phyloP scores from a whole-genome alignment of 176 grass and related monocot genomes.

The Cenchrus purpureus region DNA sequence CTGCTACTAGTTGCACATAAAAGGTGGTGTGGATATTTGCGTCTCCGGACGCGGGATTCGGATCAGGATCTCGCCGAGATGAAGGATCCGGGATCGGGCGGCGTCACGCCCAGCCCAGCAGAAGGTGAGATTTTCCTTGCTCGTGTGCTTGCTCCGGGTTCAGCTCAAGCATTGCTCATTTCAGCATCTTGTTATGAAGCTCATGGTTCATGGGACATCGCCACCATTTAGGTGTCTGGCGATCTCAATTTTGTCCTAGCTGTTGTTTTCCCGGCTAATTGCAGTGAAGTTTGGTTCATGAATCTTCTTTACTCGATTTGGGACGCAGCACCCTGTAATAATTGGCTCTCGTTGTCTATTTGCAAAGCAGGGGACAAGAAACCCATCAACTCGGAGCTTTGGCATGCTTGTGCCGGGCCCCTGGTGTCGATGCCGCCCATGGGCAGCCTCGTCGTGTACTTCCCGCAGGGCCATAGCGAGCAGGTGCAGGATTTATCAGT shows the following conservation, averaged over 20 bases:
- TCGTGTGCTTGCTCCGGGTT: background rate
- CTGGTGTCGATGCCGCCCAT: slow-evolving; percentile 82
- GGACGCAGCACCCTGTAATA: background rate
- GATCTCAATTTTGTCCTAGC: background rate
- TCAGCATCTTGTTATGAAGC: background rate
- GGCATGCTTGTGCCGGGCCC: slow-evolving; percentile 97
- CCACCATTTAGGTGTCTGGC: background rate
- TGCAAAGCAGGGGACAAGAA: slow-evolving; percentile 84
- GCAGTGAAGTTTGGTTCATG: background rate
- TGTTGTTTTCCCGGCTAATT: background rate
- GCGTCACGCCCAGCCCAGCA: slow-evolving; percentile 43
- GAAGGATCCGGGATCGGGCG: slow-evolving; percentile 60
- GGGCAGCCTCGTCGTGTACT: slow-evolving; percentile 93
- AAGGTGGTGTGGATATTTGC: slow-evolving; percentile 45
- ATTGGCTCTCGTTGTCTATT: background rate
- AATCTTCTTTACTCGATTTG: background rate
- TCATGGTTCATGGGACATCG: background rate
- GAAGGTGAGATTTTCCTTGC: slow-evolving; percentile 47
- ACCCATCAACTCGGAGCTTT: slow-evolving; percentile 87
- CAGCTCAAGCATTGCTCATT: background rate
- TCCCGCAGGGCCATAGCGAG: slow-evolving; percentile 96
- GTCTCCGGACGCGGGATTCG: slow-evolving; percentile 29
- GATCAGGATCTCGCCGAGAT: slow-evolving; percentile 57
- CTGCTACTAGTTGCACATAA: background rate
- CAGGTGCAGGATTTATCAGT: slow-evolving; percentile 55